phyloP scores from a whole-genome alignment of 176 grass and related monocot species.

The Ensete ventricosum region DNA sequence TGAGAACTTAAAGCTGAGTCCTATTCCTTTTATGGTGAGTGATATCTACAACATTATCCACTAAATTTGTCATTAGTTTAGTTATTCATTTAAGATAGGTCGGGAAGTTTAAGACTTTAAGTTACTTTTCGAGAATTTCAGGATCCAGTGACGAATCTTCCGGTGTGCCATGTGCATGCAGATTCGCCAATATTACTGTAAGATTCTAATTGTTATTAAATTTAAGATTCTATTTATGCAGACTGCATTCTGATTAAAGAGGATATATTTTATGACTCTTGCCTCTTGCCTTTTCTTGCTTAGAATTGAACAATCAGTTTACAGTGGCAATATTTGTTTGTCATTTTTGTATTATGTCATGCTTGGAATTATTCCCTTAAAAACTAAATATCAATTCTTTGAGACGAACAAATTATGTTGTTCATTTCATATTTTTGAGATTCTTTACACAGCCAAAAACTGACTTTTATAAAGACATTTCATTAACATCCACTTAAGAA shows the following conservation, averaged over 20 bases:
- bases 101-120: constrained; percentile 1
- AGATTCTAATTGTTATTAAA: constrained; percentile 18
- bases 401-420: neutral
- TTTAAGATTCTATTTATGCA: neutral
- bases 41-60: neutral
- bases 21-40: constrained; percentile 70
- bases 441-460: neutral
- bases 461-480: neutral
- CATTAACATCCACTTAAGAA: neutral
- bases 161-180: constrained; percentile 44
- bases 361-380: neutral
- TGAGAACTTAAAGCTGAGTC: constrained; percentile 64
- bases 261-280: constrained; percentile 6
- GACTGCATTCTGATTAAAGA: constrained; percentile 2
- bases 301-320: neutral
- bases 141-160: constrained; percentile 95
- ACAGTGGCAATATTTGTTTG: neutral
- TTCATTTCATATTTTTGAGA: neutral
- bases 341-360: neutral
- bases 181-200: constrained; percentile 67
- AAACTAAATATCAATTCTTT: neutral
- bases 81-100: neutral
- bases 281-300: constrained; percentile 1
- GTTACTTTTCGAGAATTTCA: constrained; percentile 41
- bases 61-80: neutral